Conservation (phyloP, 768 basidiomycete species). For the Lenzites betulinus region DNA sequence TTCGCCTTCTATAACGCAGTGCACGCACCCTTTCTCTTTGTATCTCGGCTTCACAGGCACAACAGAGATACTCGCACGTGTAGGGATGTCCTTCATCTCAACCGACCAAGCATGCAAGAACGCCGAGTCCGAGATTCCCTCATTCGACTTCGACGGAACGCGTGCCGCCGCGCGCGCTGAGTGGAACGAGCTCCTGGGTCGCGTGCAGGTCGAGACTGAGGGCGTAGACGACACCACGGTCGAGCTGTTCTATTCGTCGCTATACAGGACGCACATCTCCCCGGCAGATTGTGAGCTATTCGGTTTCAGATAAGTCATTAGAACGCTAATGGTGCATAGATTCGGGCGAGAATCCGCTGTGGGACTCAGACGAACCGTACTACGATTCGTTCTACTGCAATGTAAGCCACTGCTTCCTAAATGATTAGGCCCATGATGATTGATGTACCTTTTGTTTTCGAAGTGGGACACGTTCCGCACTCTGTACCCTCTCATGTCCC, state of each 20-base stretch:
- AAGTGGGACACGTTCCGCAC: slow-evolving; percentile 72
- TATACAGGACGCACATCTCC: slow-evolving; percentile 63
- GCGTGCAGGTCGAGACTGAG: slow-evolving; percentile 53
- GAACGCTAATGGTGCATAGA: slow-evolving; percentile 38
- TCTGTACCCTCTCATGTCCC: slow-evolving; percentile 61
- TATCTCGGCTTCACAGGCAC: neutral
- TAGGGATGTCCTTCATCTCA: slow-evolving; percentile 68
- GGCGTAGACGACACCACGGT: slow-evolving; percentile 51
- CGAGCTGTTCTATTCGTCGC: slow-evolving; percentile 62
- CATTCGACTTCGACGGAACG: slow-evolving; percentile 56
- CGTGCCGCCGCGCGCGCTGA: slow-evolving; percentile 42
- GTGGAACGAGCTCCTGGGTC: slow-evolving; percentile 61
- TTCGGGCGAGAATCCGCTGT: slow-evolving; percentile 63
- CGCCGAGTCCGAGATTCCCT: slow-evolving; percentile 60
- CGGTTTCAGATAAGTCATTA: no score
- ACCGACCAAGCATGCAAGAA: slow-evolving; percentile 60
- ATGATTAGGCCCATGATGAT: no score
- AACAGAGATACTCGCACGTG: slow-evolving; percentile 56
- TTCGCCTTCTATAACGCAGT: no score
- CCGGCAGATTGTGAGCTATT: slow-evolving; percentile 59
- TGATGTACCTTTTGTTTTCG: no score
- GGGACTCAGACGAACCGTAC: slow-evolving; percentile 63
- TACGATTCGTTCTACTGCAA: slow-evolving; percentile 71
- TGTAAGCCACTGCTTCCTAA: slow-evolving; percentile 31
- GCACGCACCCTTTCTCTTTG: neutral